These are phyloP conservation scores for Lactuca sativa DNA, from an alignment of 129 eudicot species.

Conservation along the genomic window DNA sequence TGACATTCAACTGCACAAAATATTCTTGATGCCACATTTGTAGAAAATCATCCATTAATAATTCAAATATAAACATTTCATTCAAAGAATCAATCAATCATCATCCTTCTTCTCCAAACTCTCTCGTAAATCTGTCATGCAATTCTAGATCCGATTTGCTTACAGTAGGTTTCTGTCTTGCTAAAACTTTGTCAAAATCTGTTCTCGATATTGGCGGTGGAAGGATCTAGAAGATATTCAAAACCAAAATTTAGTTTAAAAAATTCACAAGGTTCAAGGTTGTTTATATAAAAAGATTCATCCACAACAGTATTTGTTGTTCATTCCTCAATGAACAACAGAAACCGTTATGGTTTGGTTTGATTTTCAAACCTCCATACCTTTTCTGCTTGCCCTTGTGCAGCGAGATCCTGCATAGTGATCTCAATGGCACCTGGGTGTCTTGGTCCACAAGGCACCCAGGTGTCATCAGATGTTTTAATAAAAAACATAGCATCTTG, in stretches of 20 bases:
- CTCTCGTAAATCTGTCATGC: conserved; percentile 57
- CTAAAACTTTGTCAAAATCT: conserved; percentile 57
- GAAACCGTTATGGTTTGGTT: not conserved
- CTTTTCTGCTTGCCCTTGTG: conserved; percentile 56
- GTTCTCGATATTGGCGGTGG: conserved; percentile 55
- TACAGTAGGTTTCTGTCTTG: conserved; percentile 55
- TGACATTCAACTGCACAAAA: conserved; percentile 3
- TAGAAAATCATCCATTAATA: conserved; percentile 8
- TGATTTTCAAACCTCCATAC: conserved; percentile 25
- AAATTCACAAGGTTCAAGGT: not conserved
- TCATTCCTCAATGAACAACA: not conserved
- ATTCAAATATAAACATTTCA: conserved; percentile 15
- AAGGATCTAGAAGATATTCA: conserved; percentile 36
- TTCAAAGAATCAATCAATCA: conserved; percentile 8
- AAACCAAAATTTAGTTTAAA: conserved; percentile 9
- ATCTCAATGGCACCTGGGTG: conserved; percentile 63
- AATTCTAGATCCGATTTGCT: conserved; percentile 59
- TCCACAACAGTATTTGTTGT: not conserved
- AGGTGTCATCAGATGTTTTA: conserved; percentile 34
- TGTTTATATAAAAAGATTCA: not conserved
- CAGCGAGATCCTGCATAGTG: conserved; percentile 60
- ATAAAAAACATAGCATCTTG: conserved; percentile 59
- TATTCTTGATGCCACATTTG: conserved; percentile 3
- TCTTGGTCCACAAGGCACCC: conserved; percentile 64
- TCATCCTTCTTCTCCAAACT: conserved; percentile 72